phyloP scores from a whole-genome alignment of 257 asterid species.

The Solanum pimpinellifolium region DNA sequence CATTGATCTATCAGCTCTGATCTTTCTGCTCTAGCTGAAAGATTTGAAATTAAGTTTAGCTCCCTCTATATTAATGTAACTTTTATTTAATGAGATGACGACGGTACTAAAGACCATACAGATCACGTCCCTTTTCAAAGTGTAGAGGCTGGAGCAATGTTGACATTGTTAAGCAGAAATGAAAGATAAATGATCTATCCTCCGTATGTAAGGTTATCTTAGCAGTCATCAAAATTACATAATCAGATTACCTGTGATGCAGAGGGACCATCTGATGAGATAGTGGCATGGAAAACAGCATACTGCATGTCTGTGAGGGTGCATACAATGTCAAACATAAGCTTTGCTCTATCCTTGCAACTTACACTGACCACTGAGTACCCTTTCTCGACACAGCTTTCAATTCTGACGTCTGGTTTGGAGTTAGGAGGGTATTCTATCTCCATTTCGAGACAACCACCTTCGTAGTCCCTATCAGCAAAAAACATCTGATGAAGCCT shows the following conservation, averaged over 20 bases:
- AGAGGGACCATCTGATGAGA: conserved; percentile 73
- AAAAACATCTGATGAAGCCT: conserved; percentile 88
- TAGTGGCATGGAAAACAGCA: conserved; percentile 82
- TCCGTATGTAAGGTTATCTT: neutral
- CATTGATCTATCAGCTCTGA: neutral
- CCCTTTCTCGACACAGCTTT: conserved; percentile 75
- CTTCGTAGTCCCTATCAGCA: conserved; percentile 83
- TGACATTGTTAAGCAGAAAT: neutral
- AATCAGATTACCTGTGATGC: conserved; percentile 66
- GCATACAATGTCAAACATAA: conserved; percentile 95
- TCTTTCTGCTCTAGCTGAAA: neutral
- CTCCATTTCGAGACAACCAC: conserved; percentile 17
- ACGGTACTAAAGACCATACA: neutral
- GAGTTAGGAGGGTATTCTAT: conserved; percentile 15
- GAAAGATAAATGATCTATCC: neutral
- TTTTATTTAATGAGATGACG: neutral
- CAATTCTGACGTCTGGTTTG: conserved; percentile 55
- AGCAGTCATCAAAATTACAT: neutral
- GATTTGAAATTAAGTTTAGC: neutral
- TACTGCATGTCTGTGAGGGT: conserved; percentile 93
- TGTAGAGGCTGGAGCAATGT: neutral
- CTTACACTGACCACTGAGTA: conserved; percentile 76
- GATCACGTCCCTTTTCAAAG: neutral
- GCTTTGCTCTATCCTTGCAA: conserved; percentile 90
- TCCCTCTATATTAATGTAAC: neutral